These are phyloP conservation scores for Myriosclerotinia duriaeana DNA, from an alignment of 2,329 filamentous ascomycete species.

Conservation along the genomic window DNA sequence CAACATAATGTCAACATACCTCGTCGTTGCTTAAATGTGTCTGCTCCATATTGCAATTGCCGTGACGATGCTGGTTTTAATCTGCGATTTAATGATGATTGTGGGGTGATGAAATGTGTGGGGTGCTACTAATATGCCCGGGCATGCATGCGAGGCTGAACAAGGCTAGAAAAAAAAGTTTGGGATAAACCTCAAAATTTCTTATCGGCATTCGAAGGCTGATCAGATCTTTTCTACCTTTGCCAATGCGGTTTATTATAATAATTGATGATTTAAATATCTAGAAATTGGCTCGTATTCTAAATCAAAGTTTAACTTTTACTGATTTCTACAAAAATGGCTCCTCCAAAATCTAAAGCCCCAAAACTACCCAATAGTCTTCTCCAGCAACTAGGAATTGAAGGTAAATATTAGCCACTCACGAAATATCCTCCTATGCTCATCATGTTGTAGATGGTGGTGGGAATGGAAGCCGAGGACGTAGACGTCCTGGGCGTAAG, in stretches of 20 bases:
- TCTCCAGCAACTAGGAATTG: slow-evolving; percentile 47
- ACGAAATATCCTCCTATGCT: slow-evolving; percentile 5
- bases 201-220: slow-evolving; percentile 10
- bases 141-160: slow-evolving; percentile 18
- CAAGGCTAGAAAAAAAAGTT: slow-evolving; percentile 17
- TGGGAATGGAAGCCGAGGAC: slow-evolving; percentile 29
- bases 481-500: slow-evolving; percentile 37
- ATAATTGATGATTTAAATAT: neutral
- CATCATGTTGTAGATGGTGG: slow-evolving; percentile 16
- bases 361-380: slow-evolving; percentile 48
- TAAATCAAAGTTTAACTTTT: neutral
- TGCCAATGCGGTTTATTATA: neutral
- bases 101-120: slow-evolving; percentile 28
- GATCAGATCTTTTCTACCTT: neutral
- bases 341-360: slow-evolving; percentile 40
- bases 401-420: slow-evolving; percentile 33
- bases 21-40: slow-evolving; percentile 61
- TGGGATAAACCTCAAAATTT: neutral
- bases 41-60: slow-evolving; percentile 41
- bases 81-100: slow-evolving; percentile 19
- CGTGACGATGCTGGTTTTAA: slow-evolving; percentile 22
- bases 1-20: slow-evolving; percentile 42
- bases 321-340: slow-evolving; percentile 27
- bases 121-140: slow-evolving; percentile 12
- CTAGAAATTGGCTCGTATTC: neutral